phyloP scores from a whole-genome alignment of 345 rosid genomes.

The Adansonia digitata region DNA sequence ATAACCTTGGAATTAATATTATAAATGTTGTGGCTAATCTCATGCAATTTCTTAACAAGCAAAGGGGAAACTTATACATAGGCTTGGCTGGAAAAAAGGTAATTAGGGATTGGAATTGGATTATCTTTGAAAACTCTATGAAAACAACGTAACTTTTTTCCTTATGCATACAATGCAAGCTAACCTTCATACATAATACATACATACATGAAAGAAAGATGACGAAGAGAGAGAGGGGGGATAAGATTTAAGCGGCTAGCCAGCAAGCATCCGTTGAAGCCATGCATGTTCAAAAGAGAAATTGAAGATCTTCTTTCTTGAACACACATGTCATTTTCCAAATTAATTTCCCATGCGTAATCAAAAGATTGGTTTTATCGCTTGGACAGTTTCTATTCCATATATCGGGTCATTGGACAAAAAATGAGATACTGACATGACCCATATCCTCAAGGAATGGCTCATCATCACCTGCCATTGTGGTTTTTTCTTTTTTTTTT shows the following conservation, averaged over 20 bases:
- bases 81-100: too few relatives aligned
- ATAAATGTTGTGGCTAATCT: too few relatives aligned
- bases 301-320: neutral
- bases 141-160: too few relatives aligned
- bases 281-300: neutral
- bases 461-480: neutral
- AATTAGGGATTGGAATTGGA: too few relatives aligned
- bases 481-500: too few relatives aligned
- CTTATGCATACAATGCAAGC: too few relatives aligned
- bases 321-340: neutral
- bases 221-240: neutral
- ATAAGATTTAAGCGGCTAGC: neutral
- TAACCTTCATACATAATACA: too few relatives aligned
- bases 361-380: neutral
- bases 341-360: neutral
- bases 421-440: neutral
- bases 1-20: too few relatives aligned
- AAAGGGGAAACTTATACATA: too few relatives aligned
- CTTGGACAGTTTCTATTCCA: neutral
- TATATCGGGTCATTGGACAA: neutral
- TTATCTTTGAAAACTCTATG: too few relatives aligned
- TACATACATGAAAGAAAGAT: neutral
- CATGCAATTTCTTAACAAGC: too few relatives aligned
- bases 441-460: slow-evolving; percentile 14
- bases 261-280: neutral